These are phyloP conservation scores for Gardenia jasminoides DNA, from an alignment of 257 asterid species.

Conservation along the genomic window DNA sequence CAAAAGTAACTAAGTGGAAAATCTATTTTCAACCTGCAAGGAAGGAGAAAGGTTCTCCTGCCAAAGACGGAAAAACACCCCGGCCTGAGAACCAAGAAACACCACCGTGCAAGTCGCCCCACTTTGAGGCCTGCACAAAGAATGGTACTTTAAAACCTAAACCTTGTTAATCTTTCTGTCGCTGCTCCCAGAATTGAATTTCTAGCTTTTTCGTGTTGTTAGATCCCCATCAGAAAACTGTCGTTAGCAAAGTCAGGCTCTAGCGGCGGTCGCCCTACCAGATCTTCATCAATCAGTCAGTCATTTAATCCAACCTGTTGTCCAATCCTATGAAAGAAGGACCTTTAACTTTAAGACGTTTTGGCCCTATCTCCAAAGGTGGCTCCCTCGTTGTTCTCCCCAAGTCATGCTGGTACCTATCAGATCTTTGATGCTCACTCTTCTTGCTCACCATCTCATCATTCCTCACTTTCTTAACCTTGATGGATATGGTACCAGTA, in stretches of 20 bases:
- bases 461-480: constrained; percentile 47
- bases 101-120: constrained; percentile 57
- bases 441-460: constrained; percentile 34
- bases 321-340: constrained; percentile 57
- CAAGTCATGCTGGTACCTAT: constrained; percentile 29
- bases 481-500: constrained; percentile 50
- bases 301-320: constrained; percentile 35
- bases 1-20: constrained; percentile 35
- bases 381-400: constrained; percentile 40
- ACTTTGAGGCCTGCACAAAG: constrained; percentile 74
- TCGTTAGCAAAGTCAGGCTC: constrained; percentile 56
- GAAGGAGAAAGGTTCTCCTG: constrained; percentile 53
- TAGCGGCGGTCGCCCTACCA: constrained; percentile 21
- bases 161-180: constrained; percentile 48
- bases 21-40: constrained; percentile 37
- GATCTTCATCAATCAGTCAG: constrained; percentile 16
- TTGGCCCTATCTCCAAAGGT: constrained; percentile 50
- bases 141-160: constrained; percentile 49
- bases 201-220: constrained; percentile 55
- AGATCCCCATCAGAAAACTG: constrained; percentile 45
- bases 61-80: constrained; percentile 57
- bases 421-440: constrained; percentile 27
- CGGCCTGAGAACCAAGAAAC: constrained; percentile 50
- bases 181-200: constrained; percentile 46
- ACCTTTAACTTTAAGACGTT: constrained; percentile 74